phyloP scores from a whole-genome alignment of 2,329 filamentous ascomycete genomes.

The Xylaria sp. region DNA sequence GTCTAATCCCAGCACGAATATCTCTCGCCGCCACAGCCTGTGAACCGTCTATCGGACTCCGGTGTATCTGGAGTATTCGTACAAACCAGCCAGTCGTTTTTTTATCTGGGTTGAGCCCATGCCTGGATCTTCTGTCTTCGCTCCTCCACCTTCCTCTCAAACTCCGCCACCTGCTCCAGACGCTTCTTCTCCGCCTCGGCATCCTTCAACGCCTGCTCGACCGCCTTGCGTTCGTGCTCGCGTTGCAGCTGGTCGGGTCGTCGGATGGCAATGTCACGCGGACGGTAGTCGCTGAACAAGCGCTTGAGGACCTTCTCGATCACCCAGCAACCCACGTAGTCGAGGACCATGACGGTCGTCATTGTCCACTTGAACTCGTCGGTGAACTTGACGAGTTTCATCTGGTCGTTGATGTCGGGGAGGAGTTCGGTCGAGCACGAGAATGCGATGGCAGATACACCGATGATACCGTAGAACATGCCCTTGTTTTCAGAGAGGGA shows the following conservation, averaged over 20 bases:
- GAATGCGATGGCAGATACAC: slow-evolving; percentile 86
- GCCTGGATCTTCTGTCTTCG: slow-evolving; percentile 43
- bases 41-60: not conserved
- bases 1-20: not conserved
- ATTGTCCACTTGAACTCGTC: slow-evolving; percentile 84
- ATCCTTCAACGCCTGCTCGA: slow-evolving; percentile 46
- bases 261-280: slow-evolving; percentile 86
- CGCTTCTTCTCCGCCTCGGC: slow-evolving; percentile 49
- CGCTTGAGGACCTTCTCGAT: slow-evolving; percentile 83
- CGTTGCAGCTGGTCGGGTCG: slow-evolving; percentile 78
- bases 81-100: not conserved
- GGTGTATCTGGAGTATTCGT: not conserved
- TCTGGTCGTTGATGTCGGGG: slow-evolving; percentile 88
- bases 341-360: slow-evolving; percentile 76
- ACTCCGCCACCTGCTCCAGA: slow-evolving; percentile 51
- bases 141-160: slow-evolving; percentile 54
- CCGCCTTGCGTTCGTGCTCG: slow-evolving; percentile 64
- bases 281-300: slow-evolving; percentile 83
- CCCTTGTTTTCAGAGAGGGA: slow-evolving; percentile 90
- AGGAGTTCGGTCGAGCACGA: slow-evolving; percentile 92
- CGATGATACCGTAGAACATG: slow-evolving; percentile 96
- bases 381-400: slow-evolving; percentile 86
- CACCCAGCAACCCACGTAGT: slow-evolving; percentile 80
- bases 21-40: not conserved
- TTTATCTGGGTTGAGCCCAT: slow-evolving; percentile 34